Base-by-base conservation (phyloP, 768 basidiomycete genomes). In the Boletus reticulatus region DNA sequence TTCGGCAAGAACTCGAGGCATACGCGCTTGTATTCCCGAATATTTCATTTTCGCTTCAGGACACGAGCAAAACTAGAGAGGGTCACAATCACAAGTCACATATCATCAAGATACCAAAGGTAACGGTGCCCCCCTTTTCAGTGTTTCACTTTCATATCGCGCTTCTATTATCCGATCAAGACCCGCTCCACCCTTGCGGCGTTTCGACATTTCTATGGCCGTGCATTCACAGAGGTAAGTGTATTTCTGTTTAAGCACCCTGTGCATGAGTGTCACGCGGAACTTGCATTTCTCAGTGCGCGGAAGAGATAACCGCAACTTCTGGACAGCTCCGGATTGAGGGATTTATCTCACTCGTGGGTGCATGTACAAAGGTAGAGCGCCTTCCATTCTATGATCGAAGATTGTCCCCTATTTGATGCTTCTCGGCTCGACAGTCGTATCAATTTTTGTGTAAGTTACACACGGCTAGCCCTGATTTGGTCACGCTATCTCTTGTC, bases 321-420 rank as follows among this genome's bases (percentile, higher is more conserved):
- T 76, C 71, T n/a, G 85, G 75, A 10, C 73, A 76, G 16, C 70
- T 88, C 63, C 80, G 70, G 43, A 73, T 92, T 9, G 76, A 86
- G 53, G 96, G 96, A 0, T 98, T 98, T 67, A 84, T 97, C 53
- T 90, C 92, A 66, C 76, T 93, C 6, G 80, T 83, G 17, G 91
- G 92, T 9, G 81, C 87, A 22, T 72, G 77, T 57, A 86, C 90
- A 20, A 93, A 88, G 76, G 94, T 86, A 57, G 52, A 27, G 63
- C 3, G 6, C n/a, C 51, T 62, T 55, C 61, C 56, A 53, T 61
- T 63, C 44, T 38, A 11, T 48, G 48, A 60, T 56, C 47, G 49
- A 52, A 63, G 17, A 45, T 50, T 29, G 44, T 41, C 45, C 51
- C 60, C 47, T 60, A 59, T 71, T 55, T 66, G 48, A 62, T 42